Evolutionary conservation across 139 green algal species (phyloP), one percentile per base, ranked within the genome.

Genomic region (Cymbomonas tetramitiformis): DNA sequence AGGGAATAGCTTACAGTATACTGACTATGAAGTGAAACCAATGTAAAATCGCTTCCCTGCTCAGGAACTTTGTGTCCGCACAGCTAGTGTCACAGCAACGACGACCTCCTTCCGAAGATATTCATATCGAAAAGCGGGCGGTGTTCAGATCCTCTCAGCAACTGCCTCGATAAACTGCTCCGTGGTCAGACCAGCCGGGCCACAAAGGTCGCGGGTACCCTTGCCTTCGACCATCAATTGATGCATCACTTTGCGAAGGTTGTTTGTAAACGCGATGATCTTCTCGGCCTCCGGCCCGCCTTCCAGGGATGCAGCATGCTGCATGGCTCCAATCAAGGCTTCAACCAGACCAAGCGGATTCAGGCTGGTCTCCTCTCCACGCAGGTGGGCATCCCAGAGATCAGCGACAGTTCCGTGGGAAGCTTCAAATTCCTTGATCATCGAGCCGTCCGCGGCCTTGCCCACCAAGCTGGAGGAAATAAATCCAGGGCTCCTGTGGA

Each of bases 391-490:
- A 21, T 69, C 51, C 43, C 50, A 29, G 52, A 69, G 62, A 32
- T 69, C 61, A 2, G 61, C 38, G n/a, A 62, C 61, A 2, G 61
- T 69, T 32, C 61, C 61, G 61, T 69, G 61, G 30, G 25, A 49
- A 12, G 61, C 61, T 32, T 69, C 61, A 21, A 62, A 69, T 38
- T 69, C 61, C 28, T 69, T 69, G 51, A 69, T 69, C n/a, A 62
- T 24, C 39, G 51, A 50, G 3, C 61, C 61, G 51, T 62, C 30
- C 34, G 26, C 29, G 21, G 34, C 41, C 23, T 61, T 58, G 34
- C 61, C 61, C 24, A 69, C 48, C 28, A 69, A 41, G 51, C 62
- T 62, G 29, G 10, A 43, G 41, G 61, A 58, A 43, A 69, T 62
- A 44, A 69, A 69, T 2, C 61, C 61, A 18, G 61, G 61, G 9